Percentiles rank a stretch among this genome's conserved stretches.
These are phyloP conservation scores for Chrysoporthe deuterocubensis DNA, from an alignment of 2,329 filamentous ascomycete genomes.

Conservation along the genomic window DNA sequence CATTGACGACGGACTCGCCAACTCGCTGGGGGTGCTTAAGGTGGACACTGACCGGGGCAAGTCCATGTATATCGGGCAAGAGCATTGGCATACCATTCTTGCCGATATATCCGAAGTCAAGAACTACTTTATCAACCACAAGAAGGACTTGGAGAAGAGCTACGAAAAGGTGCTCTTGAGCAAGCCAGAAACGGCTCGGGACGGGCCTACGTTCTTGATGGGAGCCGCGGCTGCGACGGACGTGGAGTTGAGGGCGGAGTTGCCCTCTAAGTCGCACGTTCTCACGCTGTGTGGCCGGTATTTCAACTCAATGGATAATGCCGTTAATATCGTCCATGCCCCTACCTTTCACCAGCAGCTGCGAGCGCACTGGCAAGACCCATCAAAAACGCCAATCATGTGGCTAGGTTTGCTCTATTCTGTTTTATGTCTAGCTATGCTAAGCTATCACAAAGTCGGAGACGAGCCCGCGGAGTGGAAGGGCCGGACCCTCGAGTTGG, in stretches of 20 bases:
- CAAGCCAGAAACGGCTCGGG: constrained; percentile 62
- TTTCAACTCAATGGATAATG: constrained; percentile 79
- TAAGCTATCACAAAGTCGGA: constrained; percentile 78
- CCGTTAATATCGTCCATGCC: constrained; percentile 76
- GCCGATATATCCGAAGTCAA: constrained; percentile 90
- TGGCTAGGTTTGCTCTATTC: constrained; percentile 80
- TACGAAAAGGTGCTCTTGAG: constrained; percentile 74
- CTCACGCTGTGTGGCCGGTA: constrained; percentile 85
- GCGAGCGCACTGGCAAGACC: constrained; percentile 69
- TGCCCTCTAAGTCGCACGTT: constrained; percentile 82
- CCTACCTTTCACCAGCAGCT: constrained; percentile 83
- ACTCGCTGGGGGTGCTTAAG: constrained; percentile 80
- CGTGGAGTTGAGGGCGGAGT: constrained; percentile 74
- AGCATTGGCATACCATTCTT: constrained; percentile 82
- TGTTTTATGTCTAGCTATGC: constrained; percentile 75
- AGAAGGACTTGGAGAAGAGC: constrained; percentile 85
- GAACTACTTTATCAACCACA: constrained; percentile 83
- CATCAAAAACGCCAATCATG: constrained; percentile 72
- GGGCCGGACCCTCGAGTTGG: constrained; percentile 64
- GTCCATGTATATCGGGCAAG: constrained; percentile 79
- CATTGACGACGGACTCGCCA: constrained; percentile 68
- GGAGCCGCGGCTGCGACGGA: constrained; percentile 74
- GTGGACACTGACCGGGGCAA: constrained; percentile 78
- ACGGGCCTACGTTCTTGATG: constrained; percentile 79
- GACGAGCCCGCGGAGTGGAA: constrained; percentile 81